Evolutionary conservation across 345 rosid genomes (phyloP).

Genomic region (Syzygium grande): DNA sequence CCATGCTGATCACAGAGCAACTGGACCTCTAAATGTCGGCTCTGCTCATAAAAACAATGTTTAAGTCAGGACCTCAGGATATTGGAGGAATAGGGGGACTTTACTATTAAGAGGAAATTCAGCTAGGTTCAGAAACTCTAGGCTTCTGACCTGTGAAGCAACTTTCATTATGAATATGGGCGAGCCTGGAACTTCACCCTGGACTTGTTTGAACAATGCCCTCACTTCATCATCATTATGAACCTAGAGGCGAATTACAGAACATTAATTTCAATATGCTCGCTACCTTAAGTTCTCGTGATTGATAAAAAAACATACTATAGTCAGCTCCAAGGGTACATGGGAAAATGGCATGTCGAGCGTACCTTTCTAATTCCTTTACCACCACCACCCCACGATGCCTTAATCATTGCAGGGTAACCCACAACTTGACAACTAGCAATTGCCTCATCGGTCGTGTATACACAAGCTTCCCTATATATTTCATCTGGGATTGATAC

Average conservation of each 20-base stretch:
- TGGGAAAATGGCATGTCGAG: not conserved
- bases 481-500: slow-evolving; percentile 78
- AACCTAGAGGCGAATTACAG: slow-evolving; percentile 39
- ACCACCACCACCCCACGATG: slow-evolving; percentile 99
- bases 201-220: slow-evolving; percentile 98
- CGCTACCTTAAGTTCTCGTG: not conserved
- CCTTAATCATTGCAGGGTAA: slow-evolving; percentile 99
- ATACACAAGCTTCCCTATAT: slow-evolving; percentile 90
- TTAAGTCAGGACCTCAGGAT: not conserved
- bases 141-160: slow-evolving; percentile 87
- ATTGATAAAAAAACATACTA: not conserved
- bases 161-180: slow-evolving; percentile 99
- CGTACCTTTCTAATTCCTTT: slow-evolving; percentile 99
- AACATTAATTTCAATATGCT: not conserved
- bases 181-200: slow-evolving; percentile 99
- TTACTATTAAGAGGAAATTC: not conserved
- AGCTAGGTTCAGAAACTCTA: slow-evolving; percentile 9
- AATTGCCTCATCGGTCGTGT: slow-evolving; percentile 96
- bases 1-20: slow-evolving; percentile 95
- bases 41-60: slow-evolving; percentile 24
- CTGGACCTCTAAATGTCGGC: slow-evolving; percentile 99
- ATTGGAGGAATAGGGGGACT: not conserved
- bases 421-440: slow-evolving; percentile 98
- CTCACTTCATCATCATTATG: slow-evolving; percentile 96
- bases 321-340: not conserved